phyloP scores from a whole-genome alignment of 345 rosid genomes.

The Draba incana region DNA sequence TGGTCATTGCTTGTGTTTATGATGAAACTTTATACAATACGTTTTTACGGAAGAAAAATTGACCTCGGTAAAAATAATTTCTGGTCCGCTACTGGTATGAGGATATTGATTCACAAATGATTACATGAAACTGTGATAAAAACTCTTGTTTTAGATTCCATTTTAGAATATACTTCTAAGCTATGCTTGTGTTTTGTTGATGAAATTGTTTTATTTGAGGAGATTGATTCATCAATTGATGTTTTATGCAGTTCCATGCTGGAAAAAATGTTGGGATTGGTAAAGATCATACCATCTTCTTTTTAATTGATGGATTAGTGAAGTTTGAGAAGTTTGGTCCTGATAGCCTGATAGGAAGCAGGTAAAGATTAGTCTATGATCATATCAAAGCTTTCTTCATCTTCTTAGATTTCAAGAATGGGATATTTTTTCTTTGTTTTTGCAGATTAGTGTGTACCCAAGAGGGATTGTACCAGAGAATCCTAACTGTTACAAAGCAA shows the following conservation, averaged over 20 bases:
- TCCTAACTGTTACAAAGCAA: constrained; percentile 82
- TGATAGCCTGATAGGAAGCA: constrained; percentile 84
- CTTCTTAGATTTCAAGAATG: background rate
- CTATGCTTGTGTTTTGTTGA: background rate
- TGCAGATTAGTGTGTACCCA: constrained; percentile 80
- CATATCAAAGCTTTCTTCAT: background rate
- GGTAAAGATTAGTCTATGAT: constrained; percentile 41
- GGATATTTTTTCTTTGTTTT: background rate
- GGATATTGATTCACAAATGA: background rate
- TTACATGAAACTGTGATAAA: background rate
- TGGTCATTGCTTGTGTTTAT: no score
- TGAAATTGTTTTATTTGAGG: constrained; percentile 4
- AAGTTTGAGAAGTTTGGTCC: constrained; percentile 93
- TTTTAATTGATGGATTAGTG: constrained; percentile 88
- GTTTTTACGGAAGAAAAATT: no score
- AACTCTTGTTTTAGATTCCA: constrained; percentile 41
- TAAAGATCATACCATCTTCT: constrained; percentile 83
- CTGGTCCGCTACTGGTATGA: no score
- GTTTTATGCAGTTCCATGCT: constrained; percentile 70
- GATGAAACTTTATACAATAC: no score
- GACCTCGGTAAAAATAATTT: no score
- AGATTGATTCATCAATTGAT: background rate
- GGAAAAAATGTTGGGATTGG: constrained; percentile 96
- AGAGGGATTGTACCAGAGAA: constrained; percentile 79
- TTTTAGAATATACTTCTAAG: constrained; percentile 37